Conservation (phyloP, 148 eudicot species). For the Vaccinium vitisidaea region DNA sequence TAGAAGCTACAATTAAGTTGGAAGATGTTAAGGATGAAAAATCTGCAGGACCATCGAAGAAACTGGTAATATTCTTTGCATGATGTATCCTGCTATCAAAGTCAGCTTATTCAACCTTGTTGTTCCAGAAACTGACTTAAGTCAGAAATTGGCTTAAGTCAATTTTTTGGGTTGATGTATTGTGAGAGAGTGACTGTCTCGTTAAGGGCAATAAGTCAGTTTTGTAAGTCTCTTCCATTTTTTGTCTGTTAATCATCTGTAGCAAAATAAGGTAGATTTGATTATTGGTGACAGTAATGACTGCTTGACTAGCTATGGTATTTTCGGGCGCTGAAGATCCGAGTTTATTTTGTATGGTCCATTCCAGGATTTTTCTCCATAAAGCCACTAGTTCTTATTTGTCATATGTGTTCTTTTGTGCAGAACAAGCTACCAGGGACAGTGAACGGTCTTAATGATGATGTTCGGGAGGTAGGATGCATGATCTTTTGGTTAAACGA, state of each 20-base stretch:
- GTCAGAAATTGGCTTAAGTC: no score
- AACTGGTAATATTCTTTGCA: slow-evolving; percentile 34
- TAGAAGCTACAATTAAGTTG: slow-evolving; percentile 32
- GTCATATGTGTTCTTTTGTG: slow-evolving; percentile 20
- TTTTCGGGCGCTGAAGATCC: neutral
- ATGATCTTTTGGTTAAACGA: slow-evolving; percentile 1
- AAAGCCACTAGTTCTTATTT: slow-evolving; percentile 18
- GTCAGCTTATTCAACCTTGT: neutral
- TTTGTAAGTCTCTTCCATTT: neutral
- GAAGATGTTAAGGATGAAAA: slow-evolving; percentile 43
- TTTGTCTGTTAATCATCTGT: neutral
- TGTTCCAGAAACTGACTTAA: neutral
- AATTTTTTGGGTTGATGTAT: no score
- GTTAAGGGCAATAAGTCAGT: no score
- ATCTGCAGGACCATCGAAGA: slow-evolving; percentile 46
- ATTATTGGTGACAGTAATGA: neutral
- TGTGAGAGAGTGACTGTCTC: no score
- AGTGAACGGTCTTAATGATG: slow-evolving; percentile 26
- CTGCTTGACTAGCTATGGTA: neutral
- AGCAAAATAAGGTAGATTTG: neutral
- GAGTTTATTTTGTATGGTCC: neutral
- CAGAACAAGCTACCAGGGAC: slow-evolving; percentile 44
- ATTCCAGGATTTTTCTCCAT: neutral
- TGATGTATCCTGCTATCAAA: slow-evolving; percentile 5
- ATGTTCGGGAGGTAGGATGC: slow-evolving; percentile 49